Evolutionary conservation across 2,329 filamentous ascomycete genomes (phyloP).

Genomic region (Colletotrichum cereale): DNA sequence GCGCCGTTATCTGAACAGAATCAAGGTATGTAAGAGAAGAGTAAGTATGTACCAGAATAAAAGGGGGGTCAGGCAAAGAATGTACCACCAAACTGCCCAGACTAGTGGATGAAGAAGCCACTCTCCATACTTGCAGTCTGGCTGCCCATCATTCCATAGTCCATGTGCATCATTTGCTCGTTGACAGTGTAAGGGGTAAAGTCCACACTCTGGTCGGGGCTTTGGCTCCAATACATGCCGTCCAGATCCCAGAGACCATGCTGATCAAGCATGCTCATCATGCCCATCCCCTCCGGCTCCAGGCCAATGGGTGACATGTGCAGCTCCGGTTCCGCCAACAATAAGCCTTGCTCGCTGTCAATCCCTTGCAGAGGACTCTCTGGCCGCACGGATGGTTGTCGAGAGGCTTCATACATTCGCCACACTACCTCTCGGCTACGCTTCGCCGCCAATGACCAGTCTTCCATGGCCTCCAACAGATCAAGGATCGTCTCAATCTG

Average conservation of each 20-base stretch:
- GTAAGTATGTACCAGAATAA: slow-evolving; percentile 18
- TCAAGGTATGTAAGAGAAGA: slow-evolving; percentile 12
- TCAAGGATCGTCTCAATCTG: slow-evolving; percentile 71
- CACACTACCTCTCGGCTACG: slow-evolving; percentile 73
- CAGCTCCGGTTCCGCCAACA: slow-evolving; percentile 55
- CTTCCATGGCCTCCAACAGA: slow-evolving; percentile 72
- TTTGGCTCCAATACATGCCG: slow-evolving; percentile 65
- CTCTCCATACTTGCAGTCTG: slow-evolving; percentile 53
- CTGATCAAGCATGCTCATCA: slow-evolving; percentile 67
- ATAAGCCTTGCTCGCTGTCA: slow-evolving; percentile 51
- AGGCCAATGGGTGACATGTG: slow-evolving; percentile 66
- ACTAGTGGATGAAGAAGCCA: slow-evolving; percentile 59
- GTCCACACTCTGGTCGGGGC: slow-evolving; percentile 50
- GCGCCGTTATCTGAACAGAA: not conserved
- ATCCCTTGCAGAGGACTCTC: slow-evolving; percentile 48
- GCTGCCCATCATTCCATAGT: slow-evolving; percentile 55
- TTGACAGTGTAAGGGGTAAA: slow-evolving; percentile 46
- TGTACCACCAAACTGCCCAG: slow-evolving; percentile 4
- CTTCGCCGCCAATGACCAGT: slow-evolving; percentile 74
- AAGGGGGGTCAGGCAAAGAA: not conserved
- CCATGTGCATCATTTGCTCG: slow-evolving; percentile 52
- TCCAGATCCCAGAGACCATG: slow-evolving; percentile 68
- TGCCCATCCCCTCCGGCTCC: slow-evolving; percentile 62
- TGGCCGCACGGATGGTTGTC: slow-evolving; percentile 51
- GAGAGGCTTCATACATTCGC: slow-evolving; percentile 72